Conservation (phyloP, 2,329 filamentous ascomycete genomes). For the Neonectria magnoliae region DNA sequence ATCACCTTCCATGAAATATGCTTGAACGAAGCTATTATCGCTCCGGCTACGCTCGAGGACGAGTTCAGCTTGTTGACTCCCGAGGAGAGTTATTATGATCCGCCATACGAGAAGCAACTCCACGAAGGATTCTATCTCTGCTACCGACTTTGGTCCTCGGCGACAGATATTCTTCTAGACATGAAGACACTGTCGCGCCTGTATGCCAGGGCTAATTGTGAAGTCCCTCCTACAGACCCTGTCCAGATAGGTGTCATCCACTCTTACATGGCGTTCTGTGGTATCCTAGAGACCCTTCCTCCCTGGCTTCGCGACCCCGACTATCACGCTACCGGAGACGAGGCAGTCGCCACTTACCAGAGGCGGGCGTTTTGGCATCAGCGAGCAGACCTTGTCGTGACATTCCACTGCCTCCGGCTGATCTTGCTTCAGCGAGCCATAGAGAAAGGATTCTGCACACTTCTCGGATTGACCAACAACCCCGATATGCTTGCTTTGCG, state of each 20-base stretch:
- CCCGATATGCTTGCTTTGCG: slow-evolving; percentile 22
- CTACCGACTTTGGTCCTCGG: slow-evolving; percentile 14
- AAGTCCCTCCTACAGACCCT: neutral
- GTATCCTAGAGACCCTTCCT: slow-evolving; percentile 15
- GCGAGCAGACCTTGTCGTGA: slow-evolving; percentile 18
- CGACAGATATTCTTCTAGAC: slow-evolving; percentile 15
- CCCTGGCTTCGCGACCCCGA: slow-evolving; percentile 20
- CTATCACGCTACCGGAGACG: neutral
- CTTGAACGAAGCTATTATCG: neutral
- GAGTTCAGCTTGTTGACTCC: neutral
- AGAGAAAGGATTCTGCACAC: slow-evolving; percentile 9
- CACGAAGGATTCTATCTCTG: slow-evolving; percentile 16
- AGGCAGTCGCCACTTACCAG: slow-evolving; percentile 12
- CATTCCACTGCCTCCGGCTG: slow-evolving; percentile 25
- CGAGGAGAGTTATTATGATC: neutral
- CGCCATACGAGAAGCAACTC: slow-evolving; percentile 14
- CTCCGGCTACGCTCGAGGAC: neutral
- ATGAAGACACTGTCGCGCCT: slow-evolving; percentile 14
- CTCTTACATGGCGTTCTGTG: slow-evolving; percentile 23
- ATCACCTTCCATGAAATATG: slow-evolving; percentile 20
- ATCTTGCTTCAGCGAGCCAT: slow-evolving; percentile 5
- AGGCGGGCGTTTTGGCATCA: slow-evolving; percentile 21
- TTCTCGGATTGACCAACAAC: slow-evolving; percentile 20
- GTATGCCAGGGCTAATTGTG: neutral
- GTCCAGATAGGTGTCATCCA: slow-evolving; percentile 16